Evolutionary conservation across 441 rosid genomes (phyloP), one percentile per base, ranked within the genome.

Genomic region (Eutrema salsugineum): DNA sequence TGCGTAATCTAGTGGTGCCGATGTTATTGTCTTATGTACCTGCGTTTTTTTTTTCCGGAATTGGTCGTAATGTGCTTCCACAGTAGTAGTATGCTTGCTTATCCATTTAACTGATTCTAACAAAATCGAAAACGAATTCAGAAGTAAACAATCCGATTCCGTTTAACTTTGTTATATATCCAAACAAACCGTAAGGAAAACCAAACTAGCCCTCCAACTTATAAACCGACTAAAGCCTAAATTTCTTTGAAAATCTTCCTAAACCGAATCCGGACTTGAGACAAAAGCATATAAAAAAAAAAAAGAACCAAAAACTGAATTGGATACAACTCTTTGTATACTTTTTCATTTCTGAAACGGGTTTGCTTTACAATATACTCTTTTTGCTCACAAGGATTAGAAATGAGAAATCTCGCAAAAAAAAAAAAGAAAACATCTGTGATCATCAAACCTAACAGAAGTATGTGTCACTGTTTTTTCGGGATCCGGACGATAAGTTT

Each of bases 401-500:
- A 64, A 56, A 27, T 9, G 10, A 61, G 46, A 39, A 59, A 20
- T 0, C 2, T 5, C 2, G 2, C 3, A 3, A 15, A 11, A n/a
- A n/a, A 22, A 4, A 50, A n/a, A 43, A 8, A 8, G 8, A 8
- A 30, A 50, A 27, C 53, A 11, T 40, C 63, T n/a, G n/a, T n/a
- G 5, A 66, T 39, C 35, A 24, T 66, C 17, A 8, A 68, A 43
- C 27, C 64, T 66, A 74, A 66, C 75, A 68, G 38, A 66, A 75
- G 48, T 61, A 68, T 0, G n/a, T 68, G 43, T 68, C 65, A 27
- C 44, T 61, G 35, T 30, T 14, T 68, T 36, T 68, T 0, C 22
- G 36, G 11, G 43, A 15, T 14, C 22, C 32, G 5, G 28, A 71
- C 27, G 54, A 53, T 33, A 75, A 36, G 50, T 55, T 59, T 53